Conservation (phyloP, 129 eudicot species). For the Apium graveolens region DNA sequence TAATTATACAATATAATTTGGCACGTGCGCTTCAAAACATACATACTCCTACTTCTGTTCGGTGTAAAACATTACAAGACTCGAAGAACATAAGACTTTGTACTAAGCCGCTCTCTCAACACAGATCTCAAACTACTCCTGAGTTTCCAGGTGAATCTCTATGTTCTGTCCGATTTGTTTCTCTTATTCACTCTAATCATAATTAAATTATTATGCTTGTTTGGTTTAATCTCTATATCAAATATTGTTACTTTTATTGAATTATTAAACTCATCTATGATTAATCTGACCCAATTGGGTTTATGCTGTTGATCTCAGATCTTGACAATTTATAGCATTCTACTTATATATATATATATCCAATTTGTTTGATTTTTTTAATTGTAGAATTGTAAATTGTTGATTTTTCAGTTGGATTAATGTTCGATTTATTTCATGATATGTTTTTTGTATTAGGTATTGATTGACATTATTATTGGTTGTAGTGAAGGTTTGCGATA, state of each 20-base stretch:
- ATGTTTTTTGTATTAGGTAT: background rate
- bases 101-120: background rate
- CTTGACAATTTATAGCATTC: background rate
- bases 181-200: background rate
- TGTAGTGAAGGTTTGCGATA: background rate
- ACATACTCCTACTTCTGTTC: background rate
- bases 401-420: background rate
- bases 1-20: background rate
- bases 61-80: background rate
- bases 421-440: background rate
- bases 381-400: no score
- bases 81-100: background rate
- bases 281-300: background rate
- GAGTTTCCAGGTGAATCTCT: background rate
- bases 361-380: background rate
- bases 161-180: background rate
- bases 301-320: background rate
- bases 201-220: background rate
- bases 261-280: background rate
- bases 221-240: background rate
- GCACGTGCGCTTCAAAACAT: background rate
- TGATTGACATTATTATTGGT: background rate
- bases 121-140: constrained; percentile 2
- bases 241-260: background rate
- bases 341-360: background rate